A percentile compares a stretch with the other conserved stretches of the same genome.
These are phyloP conservation scores for Coprinopsis strossmayeri DNA, from an alignment of 768 basidiomycete genomes.

Conservation along the genomic window DNA sequence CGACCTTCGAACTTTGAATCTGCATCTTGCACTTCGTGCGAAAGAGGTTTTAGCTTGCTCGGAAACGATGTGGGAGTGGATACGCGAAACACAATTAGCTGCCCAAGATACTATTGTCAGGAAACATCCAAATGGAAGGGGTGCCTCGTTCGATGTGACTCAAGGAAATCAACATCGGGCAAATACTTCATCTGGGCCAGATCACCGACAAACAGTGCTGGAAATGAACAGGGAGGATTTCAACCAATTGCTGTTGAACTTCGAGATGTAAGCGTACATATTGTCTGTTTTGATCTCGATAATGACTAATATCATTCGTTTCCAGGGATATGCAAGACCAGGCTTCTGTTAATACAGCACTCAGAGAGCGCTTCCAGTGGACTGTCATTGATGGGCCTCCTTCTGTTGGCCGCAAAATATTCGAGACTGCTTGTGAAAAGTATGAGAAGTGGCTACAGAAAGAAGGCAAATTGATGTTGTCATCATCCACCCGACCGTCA, in stretches of 20 bases:
- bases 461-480: constrained; percentile 5
- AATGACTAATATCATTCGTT: constrained; percentile 1
- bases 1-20: constrained; percentile 51
- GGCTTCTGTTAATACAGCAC: constrained; percentile 36
- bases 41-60: constrained; percentile 64
- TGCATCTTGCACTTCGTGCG: constrained; percentile 56
- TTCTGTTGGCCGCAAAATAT: constrained; percentile 46
- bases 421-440: constrained; percentile 49
- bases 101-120: constrained; percentile 10
- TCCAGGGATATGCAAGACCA: constrained; percentile 62
- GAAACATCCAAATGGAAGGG: constrained; percentile 1
- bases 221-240: constrained; percentile 57
- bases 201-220: constrained; percentile 4
- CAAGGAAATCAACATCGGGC: background rate
- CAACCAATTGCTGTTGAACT: constrained; percentile 48
- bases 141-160: constrained; percentile 12
- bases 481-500: constrained; percentile 5
- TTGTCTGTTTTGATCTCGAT: background rate
- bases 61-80: constrained; percentile 80
- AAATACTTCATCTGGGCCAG: too few relatives aligned
- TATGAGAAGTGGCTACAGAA: constrained; percentile 46
- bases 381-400: constrained; percentile 29
- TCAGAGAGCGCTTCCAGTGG: constrained; percentile 49
- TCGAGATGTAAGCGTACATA: constrained; percentile 48
- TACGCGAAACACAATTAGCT: constrained; percentile 40